A percentile compares a stretch with the other conserved stretches of the same genome.
Evolutionary conservation across 352 stramenopile genomes (phyloP).

Genomic region (Phytopythium cucurbitacearum): DNA sequence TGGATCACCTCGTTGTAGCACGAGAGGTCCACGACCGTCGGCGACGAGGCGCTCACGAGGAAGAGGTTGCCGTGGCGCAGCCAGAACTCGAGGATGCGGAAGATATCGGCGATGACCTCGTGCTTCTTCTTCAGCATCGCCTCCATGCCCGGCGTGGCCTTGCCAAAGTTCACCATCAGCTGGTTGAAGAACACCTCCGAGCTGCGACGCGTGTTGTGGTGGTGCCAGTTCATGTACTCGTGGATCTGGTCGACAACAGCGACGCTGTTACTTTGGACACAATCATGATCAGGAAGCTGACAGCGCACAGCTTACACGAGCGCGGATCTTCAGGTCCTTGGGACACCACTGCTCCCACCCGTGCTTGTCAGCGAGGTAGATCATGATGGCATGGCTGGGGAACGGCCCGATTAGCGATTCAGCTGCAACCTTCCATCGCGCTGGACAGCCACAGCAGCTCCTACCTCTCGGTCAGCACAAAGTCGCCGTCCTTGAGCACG

Average conservation of each 20-base stretch:
- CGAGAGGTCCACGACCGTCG: constrained; percentile 62
- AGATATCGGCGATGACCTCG: constrained; percentile 47
- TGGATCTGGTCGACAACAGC: constrained; percentile 38
- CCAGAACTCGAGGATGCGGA: constrained; percentile 70
- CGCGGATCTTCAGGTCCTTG: constrained; percentile 51
- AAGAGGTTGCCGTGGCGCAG: constrained; percentile 53
- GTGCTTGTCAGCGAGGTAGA: constrained; percentile 68
- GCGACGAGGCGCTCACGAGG: constrained; percentile 49
- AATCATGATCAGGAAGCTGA: not conserved
- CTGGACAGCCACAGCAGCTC: no score
- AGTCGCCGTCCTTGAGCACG: constrained; percentile 63
- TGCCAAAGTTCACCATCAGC: constrained; percentile 52
- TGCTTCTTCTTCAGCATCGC: constrained; percentile 45
- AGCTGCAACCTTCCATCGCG: not conserved
- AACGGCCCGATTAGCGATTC: not conserved
- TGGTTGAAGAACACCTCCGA: constrained; percentile 65
- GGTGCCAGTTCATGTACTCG: constrained; percentile 80
- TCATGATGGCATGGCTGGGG: constrained; percentile 68
- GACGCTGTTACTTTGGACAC: not conserved
- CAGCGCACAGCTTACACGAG: constrained; percentile 31
- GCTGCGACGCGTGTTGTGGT: constrained; percentile 59
- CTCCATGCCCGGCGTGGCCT: constrained; percentile 37
- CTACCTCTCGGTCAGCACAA: constrained; percentile 62
- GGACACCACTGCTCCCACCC: constrained; percentile 61
- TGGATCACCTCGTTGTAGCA: constrained; percentile 79